Conservation (phyloP, 2,329 filamentous ascomycete genomes). For the Fusarium bactridioides region DNA sequence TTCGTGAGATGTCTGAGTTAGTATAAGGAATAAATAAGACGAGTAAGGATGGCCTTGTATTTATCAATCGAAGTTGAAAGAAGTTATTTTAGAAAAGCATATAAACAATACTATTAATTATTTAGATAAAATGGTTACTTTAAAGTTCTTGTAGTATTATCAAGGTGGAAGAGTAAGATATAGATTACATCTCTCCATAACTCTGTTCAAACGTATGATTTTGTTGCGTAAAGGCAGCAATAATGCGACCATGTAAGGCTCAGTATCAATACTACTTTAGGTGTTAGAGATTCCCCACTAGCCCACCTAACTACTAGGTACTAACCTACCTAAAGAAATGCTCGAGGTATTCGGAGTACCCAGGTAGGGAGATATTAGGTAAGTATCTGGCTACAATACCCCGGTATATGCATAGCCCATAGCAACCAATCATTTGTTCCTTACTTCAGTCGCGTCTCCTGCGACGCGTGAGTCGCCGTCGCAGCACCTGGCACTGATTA, state of each 20-base stretch:
- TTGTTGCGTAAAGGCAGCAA: neutral
- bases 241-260: neutral
- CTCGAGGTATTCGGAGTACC: neutral
- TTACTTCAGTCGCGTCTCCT: slow-evolving; percentile 42
- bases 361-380: no score
- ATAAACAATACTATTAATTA: no score
- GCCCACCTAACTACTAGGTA: neutral
- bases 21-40: neutral
- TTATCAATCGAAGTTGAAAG: no score
- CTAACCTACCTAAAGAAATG: neutral
- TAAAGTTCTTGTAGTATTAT: no score
- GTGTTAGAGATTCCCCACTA: neutral
- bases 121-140: neutral
- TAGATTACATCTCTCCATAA: neutral
- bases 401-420: slow-evolving; percentile 35
- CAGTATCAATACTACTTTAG: neutral
- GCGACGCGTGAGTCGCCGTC: slow-evolving; percentile 39
- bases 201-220: neutral
- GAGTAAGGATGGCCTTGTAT: neutral
- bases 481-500: slow-evolving; percentile 11
- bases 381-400: neutral
- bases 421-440: slow-evolving; percentile 29
- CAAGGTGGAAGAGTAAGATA: neutral
- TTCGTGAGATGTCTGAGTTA: neutral
- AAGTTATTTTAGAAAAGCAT: no score